Conservation (phyloP, 2,329 filamentous ascomycete species). For the Scorias spongiosa region DNA sequence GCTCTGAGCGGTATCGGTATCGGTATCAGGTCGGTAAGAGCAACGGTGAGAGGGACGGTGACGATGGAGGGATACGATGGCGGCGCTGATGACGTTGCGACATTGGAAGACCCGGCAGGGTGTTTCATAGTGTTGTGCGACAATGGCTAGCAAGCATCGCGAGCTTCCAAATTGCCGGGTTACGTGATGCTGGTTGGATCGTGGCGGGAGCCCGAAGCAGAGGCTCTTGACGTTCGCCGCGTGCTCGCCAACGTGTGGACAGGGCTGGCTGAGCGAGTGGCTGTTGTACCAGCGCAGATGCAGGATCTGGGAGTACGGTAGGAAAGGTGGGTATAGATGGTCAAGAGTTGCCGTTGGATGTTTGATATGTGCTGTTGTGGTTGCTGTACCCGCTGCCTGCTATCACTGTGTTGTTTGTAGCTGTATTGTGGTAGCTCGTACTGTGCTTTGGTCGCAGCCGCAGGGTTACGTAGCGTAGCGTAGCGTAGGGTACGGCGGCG, state of each 20-base stretch:
- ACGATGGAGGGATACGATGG: constrained; percentile 12
- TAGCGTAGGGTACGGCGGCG: no score
- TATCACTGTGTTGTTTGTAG: no score
- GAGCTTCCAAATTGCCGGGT: constrained; percentile 11
- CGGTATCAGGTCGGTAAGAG: neutral
- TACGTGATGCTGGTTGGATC: neutral
- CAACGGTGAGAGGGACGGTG: neutral
- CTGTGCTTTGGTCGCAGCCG: no score
- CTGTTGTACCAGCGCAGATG: neutral
- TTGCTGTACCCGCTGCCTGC: no score
- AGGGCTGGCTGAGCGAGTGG: neutral
- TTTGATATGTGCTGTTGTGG: no score
- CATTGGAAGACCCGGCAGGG: constrained; percentile 14
- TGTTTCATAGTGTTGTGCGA: constrained; percentile 11
- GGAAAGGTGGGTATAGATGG: no score
- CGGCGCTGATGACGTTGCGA: constrained; percentile 15
- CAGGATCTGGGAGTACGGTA: neutral
- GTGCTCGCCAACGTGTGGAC: constrained; percentile 1
- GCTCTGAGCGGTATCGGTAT: no score
- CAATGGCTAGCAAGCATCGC: constrained; percentile 14
- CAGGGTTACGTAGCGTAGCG: no score
- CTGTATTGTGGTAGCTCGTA: no score
- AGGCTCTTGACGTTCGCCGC: constrained; percentile 5
- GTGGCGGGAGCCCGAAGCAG: constrained; percentile 1
- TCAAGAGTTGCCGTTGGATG: no score